Evolutionary conservation across 139 green algal species (phyloP), one percentile per base, ranked within the genome.

Genomic region (Monoraphidium neglectum): DNA sequence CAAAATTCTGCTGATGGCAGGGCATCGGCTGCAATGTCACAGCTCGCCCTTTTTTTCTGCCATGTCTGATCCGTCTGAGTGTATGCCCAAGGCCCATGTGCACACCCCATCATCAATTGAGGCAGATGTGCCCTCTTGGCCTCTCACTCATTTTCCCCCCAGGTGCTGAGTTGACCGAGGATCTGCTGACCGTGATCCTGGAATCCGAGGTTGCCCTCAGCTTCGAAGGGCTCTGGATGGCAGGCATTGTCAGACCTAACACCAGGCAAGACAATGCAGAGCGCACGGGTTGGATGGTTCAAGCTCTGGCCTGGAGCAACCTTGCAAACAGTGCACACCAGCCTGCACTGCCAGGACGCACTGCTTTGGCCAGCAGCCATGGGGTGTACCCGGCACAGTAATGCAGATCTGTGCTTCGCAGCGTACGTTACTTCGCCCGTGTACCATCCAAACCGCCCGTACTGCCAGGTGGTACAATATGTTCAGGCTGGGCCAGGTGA

Each of bases 181-280:
- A 65, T 16, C 10, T 33, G 26, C 13, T 65, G 57, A 65, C 26
- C 57, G 57, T 65, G 10, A 65, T 65, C 13, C 57, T 77, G 30
- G 57, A 77, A 26, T 57, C 63, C 35, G 72, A 77, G 32, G 72
- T 77, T n/a, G 62, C 72, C 24, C 28, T 77, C 4, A 53, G 40
- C 30, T 47, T 63, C 33, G 72, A 77, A 18, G 72, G 72, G 38
- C 72, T 77, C 57, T 77, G 72, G 72, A 60, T 62, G 40, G 72
- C 68, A 40, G 72, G 72, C 12, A 53, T 57, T 18, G 59, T 77
- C 5, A 16, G 16, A 12, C 60, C 59, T 16, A 30, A 62, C 57
- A 65, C 10, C 30, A 77, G 37, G 28, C 72, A 70, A 43, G 68
- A n/a, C n/a, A n/a, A n/a, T n/a, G n/a, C n/a, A n/a, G n/a, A n/a